These are phyloP conservation scores for Sistotremastrum suecicum DNA, from an alignment of 768 basidiomycete species.

Conservation along the genomic window DNA sequence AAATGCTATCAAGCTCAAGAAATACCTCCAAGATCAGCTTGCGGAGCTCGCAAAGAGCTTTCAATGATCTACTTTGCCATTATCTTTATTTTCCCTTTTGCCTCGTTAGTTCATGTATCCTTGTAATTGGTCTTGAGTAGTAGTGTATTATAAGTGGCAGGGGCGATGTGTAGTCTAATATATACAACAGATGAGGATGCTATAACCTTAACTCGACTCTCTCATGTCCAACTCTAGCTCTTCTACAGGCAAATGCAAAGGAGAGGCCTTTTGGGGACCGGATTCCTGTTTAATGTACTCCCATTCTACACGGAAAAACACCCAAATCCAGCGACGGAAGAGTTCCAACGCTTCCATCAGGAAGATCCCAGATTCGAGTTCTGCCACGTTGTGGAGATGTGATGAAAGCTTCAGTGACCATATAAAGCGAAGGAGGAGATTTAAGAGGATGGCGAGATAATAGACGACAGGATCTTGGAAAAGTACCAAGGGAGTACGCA, in stretches of 20 bases:
- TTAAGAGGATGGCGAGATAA: slow-evolving; percentile 67
- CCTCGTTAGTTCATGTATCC: neutral
- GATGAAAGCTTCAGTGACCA: slow-evolving; percentile 88
- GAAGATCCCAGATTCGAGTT: slow-evolving; percentile 76
- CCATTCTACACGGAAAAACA: slow-evolving; percentile 95
- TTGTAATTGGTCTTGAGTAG: too few relatives aligned
- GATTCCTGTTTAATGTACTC: slow-evolving; percentile 48
- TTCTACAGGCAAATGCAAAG: neutral
- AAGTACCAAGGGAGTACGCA: slow-evolving; percentile 52
- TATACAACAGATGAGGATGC: neutral
- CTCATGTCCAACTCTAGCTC: slow-evolving; percentile 9
- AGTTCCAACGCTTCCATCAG: slow-evolving; percentile 86
- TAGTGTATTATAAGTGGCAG: too few relatives aligned
- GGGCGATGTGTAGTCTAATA: neutral
- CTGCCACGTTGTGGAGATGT: slow-evolving; percentile 66
- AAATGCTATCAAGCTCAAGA: slow-evolving; percentile 76
- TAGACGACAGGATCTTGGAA: slow-evolving; percentile 71
- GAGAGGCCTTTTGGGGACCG: too few relatives aligned
- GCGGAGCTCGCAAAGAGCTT: slow-evolving; percentile 12
- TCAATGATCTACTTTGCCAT: neutral
- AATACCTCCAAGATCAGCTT: slow-evolving; percentile 47
- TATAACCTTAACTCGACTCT: neutral
- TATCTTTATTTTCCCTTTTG: slow-evolving; percentile 2
- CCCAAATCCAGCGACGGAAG: slow-evolving; percentile 92
- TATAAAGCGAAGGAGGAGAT: slow-evolving; percentile 79